phyloP scores from a whole-genome alignment of 2,329 filamentous ascomycete species.

The Beauveria asiatica region DNA sequence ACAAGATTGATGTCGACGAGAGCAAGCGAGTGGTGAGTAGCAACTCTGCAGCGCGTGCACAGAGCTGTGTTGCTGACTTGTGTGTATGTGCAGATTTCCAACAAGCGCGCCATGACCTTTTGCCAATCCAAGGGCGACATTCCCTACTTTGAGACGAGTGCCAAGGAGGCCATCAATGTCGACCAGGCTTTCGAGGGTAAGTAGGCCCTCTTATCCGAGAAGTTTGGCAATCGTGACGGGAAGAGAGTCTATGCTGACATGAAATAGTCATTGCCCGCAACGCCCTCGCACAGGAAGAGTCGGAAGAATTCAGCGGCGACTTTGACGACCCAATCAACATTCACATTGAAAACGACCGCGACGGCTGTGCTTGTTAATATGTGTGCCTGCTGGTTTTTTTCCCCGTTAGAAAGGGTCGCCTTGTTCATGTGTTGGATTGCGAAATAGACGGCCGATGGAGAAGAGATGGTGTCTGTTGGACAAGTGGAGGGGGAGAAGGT shows the following conservation, averaged over 20 bases:
- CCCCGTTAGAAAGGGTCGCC: not conserved
- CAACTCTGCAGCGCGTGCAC: not conserved
- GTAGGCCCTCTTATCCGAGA: not conserved
- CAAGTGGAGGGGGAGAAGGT: not conserved
- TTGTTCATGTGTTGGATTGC: not conserved
- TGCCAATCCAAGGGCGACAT: slow-evolving; percentile 97
- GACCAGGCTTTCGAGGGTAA: slow-evolving; percentile 67
- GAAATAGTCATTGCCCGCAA: slow-evolving; percentile 83
- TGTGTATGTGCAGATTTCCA: slow-evolving; percentile 60
- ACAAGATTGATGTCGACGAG: slow-evolving; percentile 98
- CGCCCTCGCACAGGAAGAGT: slow-evolving; percentile 91
- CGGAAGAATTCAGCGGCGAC: slow-evolving; percentile 93
- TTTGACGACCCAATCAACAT: slow-evolving; percentile 98
- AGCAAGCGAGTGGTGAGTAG: slow-evolving; percentile 76
- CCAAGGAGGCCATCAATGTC: slow-evolving; percentile 97
- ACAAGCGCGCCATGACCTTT: slow-evolving; percentile 92
- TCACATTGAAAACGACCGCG: slow-evolving; percentile 86
- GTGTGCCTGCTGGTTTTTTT: not conserved
- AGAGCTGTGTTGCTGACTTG: slow-evolving; percentile 7
- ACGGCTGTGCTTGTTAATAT: slow-evolving; percentile 81
- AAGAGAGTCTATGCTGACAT: not conserved
- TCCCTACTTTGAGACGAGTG: slow-evolving; percentile 98
- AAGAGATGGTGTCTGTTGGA: not conserved
- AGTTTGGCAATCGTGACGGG: not conserved
- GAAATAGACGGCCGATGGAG: slow-evolving; percentile 2